phyloP scores from a whole-genome alignment of 1,284 basidiomycete genomes.

The Paramarasmius palmivorus region DNA sequence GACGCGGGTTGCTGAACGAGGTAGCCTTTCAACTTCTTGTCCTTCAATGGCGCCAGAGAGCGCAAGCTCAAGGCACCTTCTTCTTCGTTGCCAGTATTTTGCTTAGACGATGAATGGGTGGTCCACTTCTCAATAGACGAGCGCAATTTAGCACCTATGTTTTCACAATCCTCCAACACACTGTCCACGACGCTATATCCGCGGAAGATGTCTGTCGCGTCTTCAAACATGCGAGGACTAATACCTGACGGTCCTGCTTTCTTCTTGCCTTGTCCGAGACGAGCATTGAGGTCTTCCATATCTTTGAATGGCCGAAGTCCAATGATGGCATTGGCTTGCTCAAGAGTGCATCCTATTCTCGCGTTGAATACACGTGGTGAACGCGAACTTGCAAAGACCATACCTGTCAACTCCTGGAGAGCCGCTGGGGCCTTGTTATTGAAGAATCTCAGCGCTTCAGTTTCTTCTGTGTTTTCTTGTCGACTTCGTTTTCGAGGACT shows the following conservation, averaged over 20 bases:
- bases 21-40: constrained; percentile 57
- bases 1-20: constrained; percentile 77
- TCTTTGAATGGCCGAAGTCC: constrained; percentile 80
- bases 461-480: constrained; percentile 32
- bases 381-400: constrained; percentile 20
- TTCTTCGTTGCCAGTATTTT: constrained; percentile 32
- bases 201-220: constrained; percentile 85
- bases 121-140: constrained; percentile 82
- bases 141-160: constrained; percentile 72
- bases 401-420: constrained; percentile 89
- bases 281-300: constrained; percentile 77
- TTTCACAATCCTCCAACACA: constrained; percentile 87
- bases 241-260: constrained; percentile 82
- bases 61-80: constrained; percentile 63
- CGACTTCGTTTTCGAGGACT: constrained; percentile 17
- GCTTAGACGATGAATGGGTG: constrained; percentile 32
- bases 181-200: constrained; percentile 92
- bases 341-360: constrained; percentile 74
- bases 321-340: constrained; percentile 84
- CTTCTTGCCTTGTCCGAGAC: constrained; percentile 81
- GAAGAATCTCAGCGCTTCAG: constrained; percentile 81
- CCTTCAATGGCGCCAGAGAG: constrained; percentile 43
- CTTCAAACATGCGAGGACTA: constrained; percentile 88
- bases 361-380: constrained; percentile 16
- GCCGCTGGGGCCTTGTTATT: constrained; percentile 75